phyloP scores from a whole-genome alignment of 2,329 filamentous ascomycete genomes.

The Pseudocercospora eumusae region DNA sequence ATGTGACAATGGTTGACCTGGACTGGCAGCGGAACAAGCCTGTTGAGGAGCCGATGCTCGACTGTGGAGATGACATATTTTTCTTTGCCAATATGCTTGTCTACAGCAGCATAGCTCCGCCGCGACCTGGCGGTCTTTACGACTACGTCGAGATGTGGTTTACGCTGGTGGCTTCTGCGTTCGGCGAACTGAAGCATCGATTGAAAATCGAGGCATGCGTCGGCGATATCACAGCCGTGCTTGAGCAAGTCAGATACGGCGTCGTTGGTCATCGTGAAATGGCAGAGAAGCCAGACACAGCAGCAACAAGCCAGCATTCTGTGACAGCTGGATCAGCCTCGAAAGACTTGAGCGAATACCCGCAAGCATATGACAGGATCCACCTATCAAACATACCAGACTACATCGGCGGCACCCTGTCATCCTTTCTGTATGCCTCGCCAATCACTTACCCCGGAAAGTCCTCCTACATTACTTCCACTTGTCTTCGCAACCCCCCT shows the following conservation, averaged over 20 bases:
- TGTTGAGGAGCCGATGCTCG: background rate
- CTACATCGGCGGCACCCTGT: slow-evolving; percentile 17
- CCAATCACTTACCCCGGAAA: slow-evolving; percentile 10
- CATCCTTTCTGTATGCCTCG: slow-evolving; percentile 1
- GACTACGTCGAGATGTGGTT: background rate
- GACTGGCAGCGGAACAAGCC: slow-evolving; percentile 10
- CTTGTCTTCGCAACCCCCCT: slow-evolving; percentile 15
- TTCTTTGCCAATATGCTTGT: slow-evolving; percentile 1
- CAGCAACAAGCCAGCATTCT: no score
- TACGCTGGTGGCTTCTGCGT: background rate
- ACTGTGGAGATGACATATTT: slow-evolving; percentile 10
- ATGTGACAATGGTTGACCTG: slow-evolving; percentile 19
- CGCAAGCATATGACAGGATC: slow-evolving; percentile 19
- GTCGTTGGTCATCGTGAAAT: background rate
- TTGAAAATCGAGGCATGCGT: slow-evolving; percentile 17
- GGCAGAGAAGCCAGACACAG: no score
- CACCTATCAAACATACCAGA: slow-evolving; percentile 24
- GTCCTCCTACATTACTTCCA: slow-evolving; percentile 11
- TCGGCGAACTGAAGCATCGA: background rate
- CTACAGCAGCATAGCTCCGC: background rate
- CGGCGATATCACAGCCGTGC: slow-evolving; percentile 17
- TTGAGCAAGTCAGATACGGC: slow-evolving; percentile 22
- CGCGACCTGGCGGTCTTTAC: slow-evolving; percentile 8
- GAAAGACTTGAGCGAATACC: background rate
- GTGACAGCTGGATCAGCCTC: background rate